Base-by-base conservation (phyloP, 306 rosid genomes). In the Prunus armeniaca region DNA sequence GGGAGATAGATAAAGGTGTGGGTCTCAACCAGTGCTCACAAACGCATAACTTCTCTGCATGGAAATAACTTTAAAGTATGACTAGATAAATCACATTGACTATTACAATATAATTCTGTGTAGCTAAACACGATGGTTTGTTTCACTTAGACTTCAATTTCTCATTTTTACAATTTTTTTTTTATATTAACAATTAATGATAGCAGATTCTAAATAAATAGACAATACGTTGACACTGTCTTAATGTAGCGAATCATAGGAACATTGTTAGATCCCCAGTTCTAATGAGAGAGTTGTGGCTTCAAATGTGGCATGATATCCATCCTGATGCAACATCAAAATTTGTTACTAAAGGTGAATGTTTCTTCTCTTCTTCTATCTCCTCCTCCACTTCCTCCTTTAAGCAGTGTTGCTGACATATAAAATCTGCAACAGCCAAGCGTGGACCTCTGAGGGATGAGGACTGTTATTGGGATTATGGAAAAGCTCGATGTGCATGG, bases 391-490 rank as follows among this genome's bases (percentile, higher is more conserved):
- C 41, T 34, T 17, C 66, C 20, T 24, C 24, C n/a, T 50, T 63
- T 38, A 75, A 69, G 82, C 83, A 65, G 78, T 67, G 12, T 61
- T 34, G 54, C 56, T 25, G 79, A 81, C 57, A 84, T 67, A 54
- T 24, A 65, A 61, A 43, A 32, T 72, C 73, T 75, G 58, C 58
- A 61, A 86, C 92, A 95, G 99, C 87, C 87, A 95, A 90, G 86
- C 97, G 99, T 2, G 99, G 99, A 67, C 99, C 99, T 77, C 68
- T 95, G 82, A 92, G 99, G 83, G 80, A 92, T 25, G 99, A 90
- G 12, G 97, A 95, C 80, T 95, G 99, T 88, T 95, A 89, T 75
- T 95, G 99, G 99, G 99, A 95, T 90, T 95, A 95, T 81, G 99
- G 96, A 62, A 95, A 92, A 83, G 99, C 99, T 79, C 97, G 99